Percentiles rank a stretch among this genome's conserved stretches.
Evolutionary conservation across 345 rosid species (phyloP).

Genomic region (Pistacia atlantica): DNA sequence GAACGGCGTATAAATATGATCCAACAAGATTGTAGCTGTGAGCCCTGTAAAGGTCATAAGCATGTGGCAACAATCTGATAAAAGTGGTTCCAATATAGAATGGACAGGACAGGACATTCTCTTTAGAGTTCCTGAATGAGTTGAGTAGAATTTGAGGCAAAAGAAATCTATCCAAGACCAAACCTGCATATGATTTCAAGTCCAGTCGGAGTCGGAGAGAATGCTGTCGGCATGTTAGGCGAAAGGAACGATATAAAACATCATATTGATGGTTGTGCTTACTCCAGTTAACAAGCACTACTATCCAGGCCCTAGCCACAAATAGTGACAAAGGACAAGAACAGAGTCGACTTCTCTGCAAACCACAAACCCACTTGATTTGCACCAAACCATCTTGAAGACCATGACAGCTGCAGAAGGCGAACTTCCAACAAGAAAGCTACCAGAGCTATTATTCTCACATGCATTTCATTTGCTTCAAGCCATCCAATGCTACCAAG

Average conservation of each 20-base stretch:
- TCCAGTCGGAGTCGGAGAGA: slow-evolving; percentile 19
- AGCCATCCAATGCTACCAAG: slow-evolving; percentile 41
- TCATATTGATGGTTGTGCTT: neutral
- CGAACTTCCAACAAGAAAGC: slow-evolving; percentile 49
- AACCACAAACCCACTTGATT: slow-evolving; percentile 28
- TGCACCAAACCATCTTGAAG: slow-evolving; percentile 29
- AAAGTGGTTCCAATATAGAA: slow-evolving; percentile 46
- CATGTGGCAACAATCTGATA: slow-evolving; percentile 47
- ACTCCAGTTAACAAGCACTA: slow-evolving; percentile 26
- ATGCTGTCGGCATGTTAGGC: neutral
- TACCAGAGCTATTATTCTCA: slow-evolving; percentile 41
- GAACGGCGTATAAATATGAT: slow-evolving; percentile 36
- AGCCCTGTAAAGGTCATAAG: slow-evolving; percentile 43
- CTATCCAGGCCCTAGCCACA: slow-evolving; percentile 35
- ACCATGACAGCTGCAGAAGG: slow-evolving; percentile 45
- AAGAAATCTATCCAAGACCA: slow-evolving; percentile 49
- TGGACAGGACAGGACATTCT: slow-evolving; percentile 31
- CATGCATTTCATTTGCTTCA: slow-evolving; percentile 41
- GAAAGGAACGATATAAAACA: neutral
- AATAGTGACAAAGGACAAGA: slow-evolving; percentile 35
- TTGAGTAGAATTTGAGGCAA: slow-evolving; percentile 54
- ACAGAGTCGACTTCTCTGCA: slow-evolving; percentile 41
- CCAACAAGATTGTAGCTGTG: slow-evolving; percentile 20
- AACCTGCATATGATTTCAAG: slow-evolving; percentile 45
- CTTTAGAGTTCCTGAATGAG: slow-evolving; percentile 36